phyloP scores from a whole-genome alignment of 139 green algal genomes.

The Eudorina sp. region DNA sequence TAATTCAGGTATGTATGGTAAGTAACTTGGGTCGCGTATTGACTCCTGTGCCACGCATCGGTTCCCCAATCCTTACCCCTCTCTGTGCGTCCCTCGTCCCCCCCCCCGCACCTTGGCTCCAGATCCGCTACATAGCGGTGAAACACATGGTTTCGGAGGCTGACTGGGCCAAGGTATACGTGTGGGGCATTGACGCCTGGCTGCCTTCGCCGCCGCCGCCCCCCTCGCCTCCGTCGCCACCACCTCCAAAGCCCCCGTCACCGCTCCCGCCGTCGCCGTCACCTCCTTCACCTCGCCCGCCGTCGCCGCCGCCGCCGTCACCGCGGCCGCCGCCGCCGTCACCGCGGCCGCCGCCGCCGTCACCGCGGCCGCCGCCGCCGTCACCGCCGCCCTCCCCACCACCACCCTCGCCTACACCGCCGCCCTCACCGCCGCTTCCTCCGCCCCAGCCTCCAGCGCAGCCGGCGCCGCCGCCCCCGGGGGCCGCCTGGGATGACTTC shows the following conservation, averaged over 20 bases:
- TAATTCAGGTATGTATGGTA: not conserved
- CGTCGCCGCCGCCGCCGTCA: not conserved
- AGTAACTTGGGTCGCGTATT: not conserved
- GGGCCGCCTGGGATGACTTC: not conserved
- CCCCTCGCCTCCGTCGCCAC: not conserved
- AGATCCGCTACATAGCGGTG: slow-evolving; percentile 24
- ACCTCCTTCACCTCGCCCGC: not conserved
- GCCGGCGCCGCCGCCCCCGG: not conserved
- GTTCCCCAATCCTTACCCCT: not conserved
- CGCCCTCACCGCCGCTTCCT: not conserved
- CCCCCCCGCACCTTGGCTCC: not conserved
- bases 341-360: not conserved
- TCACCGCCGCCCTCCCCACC: not conserved
- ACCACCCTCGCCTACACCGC: not conserved
- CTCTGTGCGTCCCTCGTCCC: not conserved
- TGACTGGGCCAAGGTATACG: slow-evolving; percentile 16
- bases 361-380: not conserved
- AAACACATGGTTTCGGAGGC: not conserved
- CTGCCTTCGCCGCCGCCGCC: not conserved
- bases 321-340: not conserved
- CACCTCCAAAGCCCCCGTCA: not conserved
- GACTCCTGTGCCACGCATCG: not conserved
- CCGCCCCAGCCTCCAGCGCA: not conserved
- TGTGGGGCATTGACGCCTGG: slow-evolving; percentile 40
- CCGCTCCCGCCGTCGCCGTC: not conserved